Evolutionary conservation across 495 filamentous ascomycete genomes (phyloP).

Genomic region (Penicillium soppii): DNA sequence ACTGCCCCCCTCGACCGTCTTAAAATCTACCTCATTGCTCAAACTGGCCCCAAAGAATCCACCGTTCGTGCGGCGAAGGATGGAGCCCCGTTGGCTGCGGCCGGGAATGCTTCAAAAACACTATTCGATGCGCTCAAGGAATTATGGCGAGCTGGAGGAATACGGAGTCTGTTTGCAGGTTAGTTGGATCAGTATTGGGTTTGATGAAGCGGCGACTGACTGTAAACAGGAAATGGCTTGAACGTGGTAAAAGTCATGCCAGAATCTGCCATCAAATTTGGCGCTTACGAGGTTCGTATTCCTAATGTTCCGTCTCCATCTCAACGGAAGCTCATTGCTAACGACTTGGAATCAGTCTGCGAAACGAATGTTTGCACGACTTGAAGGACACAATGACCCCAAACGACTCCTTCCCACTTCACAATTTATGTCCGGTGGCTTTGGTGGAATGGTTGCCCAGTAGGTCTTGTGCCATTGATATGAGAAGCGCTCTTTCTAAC

Average conservation of each 20-base stretch:
- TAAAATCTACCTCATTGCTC: constrained; percentile 96
- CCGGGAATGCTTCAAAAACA: constrained; percentile 64
- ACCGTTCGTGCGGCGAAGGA: constrained; percentile 67
- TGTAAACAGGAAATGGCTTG: constrained; percentile 77
- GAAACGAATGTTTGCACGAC: constrained; percentile 78
- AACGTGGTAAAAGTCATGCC: constrained; percentile 98
- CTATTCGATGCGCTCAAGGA: constrained; percentile 69
- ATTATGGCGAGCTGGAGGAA: constrained; percentile 83
- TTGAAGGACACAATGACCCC: constrained; percentile 88
- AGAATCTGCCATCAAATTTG: constrained; percentile 96
- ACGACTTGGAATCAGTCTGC: constrained; percentile 60
- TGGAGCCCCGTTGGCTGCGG: constrained; percentile 64
- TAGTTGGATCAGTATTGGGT: constrained; percentile 23
- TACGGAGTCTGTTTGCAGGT: constrained; percentile 94
- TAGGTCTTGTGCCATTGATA: constrained; percentile 36
- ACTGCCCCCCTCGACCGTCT: constrained; percentile 95
- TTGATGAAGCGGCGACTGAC: constrained; percentile 6
- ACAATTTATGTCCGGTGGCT: constrained; percentile 86
- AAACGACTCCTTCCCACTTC: constrained; percentile 75
- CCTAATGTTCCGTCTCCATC: not conserved
- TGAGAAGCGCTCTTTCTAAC: constrained; percentile 17
- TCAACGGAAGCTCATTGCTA: constrained; percentile 8
- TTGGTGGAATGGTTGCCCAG: constrained; percentile 92
- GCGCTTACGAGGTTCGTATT: constrained; percentile 74
- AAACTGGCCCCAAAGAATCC: constrained; percentile 63